Percentiles rank a stretch among this genome's conserved stretches.
Evolutionary conservation across 306 rosid species (phyloP).

Genomic region (Senna tora): DNA sequence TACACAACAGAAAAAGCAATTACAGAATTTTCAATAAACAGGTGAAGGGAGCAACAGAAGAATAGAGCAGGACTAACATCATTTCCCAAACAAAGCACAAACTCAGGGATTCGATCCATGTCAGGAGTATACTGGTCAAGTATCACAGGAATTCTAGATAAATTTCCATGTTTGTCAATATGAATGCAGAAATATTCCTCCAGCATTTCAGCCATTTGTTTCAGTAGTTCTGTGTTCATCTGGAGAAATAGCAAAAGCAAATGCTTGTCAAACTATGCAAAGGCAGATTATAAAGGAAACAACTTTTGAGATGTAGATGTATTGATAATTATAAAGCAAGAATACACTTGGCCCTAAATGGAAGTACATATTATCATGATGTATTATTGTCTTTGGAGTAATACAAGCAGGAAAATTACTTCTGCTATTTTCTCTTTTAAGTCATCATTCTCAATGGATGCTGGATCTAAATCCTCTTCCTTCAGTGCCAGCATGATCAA

Average conservation of each 20-base stretch:
- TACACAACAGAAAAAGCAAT: neutral
- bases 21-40: slow-evolving; percentile 17
- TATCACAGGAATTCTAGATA: slow-evolving; percentile 79
- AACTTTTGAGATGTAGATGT: slow-evolving; percentile 14
- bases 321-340: slow-evolving; percentile 16
- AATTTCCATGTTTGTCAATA: slow-evolving; percentile 68
- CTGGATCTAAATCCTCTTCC: slow-evolving; percentile 71
- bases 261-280: slow-evolving; percentile 20
- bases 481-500: slow-evolving; percentile 79
- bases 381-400: too few species aligned
- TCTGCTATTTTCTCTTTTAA: slow-evolving; percentile 80
- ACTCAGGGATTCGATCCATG: slow-evolving; percentile 91
- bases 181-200: slow-evolving; percentile 75
- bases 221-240: slow-evolving; percentile 76
- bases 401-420: slow-evolving; percentile 48
- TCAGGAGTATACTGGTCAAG: slow-evolving; percentile 98
- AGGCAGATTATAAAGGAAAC: slow-evolving; percentile 24
- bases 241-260: slow-evolving; percentile 45
- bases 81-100: slow-evolving; percentile 76
- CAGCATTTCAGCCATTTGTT: slow-evolving; percentile 69
- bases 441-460: slow-evolving; percentile 55
- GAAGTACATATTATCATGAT: too few species aligned
- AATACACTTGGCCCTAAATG: neutral
- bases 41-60: slow-evolving; percentile 20
- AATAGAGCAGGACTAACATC: slow-evolving; percentile 65